A percentile compares a stretch with the other conserved stretches of the same genome.
Evolutionary conservation across 225 moss, liverwort and hornwort genomes (phyloP).

Genomic region (Straminergon stramineum): DNA sequence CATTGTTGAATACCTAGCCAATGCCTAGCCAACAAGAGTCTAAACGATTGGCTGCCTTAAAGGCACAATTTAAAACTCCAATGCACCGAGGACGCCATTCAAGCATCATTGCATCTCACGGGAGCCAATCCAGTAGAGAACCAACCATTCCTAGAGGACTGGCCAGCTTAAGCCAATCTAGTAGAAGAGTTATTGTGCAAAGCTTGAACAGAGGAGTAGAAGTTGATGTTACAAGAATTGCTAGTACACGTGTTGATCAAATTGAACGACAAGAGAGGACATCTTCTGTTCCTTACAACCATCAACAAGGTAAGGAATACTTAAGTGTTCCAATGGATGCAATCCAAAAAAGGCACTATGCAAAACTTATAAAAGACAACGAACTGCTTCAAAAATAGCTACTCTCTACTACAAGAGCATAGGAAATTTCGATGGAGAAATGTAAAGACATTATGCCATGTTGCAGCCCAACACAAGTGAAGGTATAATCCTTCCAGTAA

Average conservation of each 20-base stretch:
- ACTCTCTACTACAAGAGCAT: not conserved
- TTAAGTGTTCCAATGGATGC: not conserved
- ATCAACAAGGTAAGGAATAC: not conserved
- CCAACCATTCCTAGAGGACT: no score
- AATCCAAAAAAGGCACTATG: not conserved
- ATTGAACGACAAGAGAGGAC: not conserved
- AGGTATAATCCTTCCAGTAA: not conserved
- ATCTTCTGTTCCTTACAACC: not conserved
- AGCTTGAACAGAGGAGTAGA: not conserved
- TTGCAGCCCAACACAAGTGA: not conserved
- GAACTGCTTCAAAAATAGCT: accelerated
- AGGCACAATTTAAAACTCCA: not conserved
- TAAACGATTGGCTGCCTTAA: not conserved
- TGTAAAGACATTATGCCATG: not conserved
- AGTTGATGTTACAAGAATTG: not conserved
- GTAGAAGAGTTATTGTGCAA: not conserved
- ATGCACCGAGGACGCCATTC: not conserved
- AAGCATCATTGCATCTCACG: not conserved
- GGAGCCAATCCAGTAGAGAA: not conserved
- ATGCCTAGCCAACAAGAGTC: not conserved
- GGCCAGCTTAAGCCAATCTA: not conserved
- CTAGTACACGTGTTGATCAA: accelerated
- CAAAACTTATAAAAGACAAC: not conserved
- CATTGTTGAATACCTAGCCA: not conserved
- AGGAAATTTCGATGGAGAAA: not conserved